Evolutionary conservation across 768 basidiomycete species (phyloP).

Genomic region (Cystofilobasidium macerans): DNA sequence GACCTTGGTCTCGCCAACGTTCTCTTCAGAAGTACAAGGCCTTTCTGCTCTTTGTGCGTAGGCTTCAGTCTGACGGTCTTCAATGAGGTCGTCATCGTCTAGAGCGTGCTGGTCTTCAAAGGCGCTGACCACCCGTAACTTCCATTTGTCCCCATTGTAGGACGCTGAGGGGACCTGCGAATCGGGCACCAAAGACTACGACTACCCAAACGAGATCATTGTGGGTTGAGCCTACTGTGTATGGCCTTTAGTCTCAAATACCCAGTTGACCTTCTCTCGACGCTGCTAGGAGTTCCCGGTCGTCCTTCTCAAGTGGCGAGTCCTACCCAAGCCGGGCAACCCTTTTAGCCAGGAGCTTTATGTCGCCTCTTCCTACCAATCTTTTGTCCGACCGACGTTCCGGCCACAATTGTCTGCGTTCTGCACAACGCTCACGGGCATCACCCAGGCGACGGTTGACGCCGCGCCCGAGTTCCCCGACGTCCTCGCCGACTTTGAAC

Average conservation of each 20-base stretch:
- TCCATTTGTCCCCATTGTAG: background rate
- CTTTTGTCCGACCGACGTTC: constrained; percentile 82
- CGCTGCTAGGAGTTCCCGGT: constrained; percentile 76
- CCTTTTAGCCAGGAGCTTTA: constrained; percentile 43
- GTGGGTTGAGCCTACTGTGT: constrained; percentile 48
- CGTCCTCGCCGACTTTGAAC: constrained; percentile 52
- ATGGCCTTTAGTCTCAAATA: constrained; percentile 10
- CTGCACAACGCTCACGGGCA: constrained; percentile 78
- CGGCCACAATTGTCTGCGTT: constrained; percentile 66
- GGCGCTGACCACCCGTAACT: no score
- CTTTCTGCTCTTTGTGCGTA: constrained; percentile 55
- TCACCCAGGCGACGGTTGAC: constrained; percentile 82
- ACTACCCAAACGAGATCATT: constrained; percentile 92
- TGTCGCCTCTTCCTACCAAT: constrained; percentile 69
- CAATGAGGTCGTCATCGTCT: no score
- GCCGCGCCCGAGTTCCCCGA: constrained; percentile 61
- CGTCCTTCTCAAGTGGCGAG: constrained; percentile 64
- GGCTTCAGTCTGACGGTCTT: no score
- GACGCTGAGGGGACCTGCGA: constrained; percentile 81
- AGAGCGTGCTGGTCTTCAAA: no score
- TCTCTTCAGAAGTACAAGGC: constrained; percentile 47
- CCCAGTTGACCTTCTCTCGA: background rate
- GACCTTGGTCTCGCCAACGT: constrained; percentile 16
- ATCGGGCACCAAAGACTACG: constrained; percentile 51
- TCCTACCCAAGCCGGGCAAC: background rate